phyloP scores from a whole-genome alignment of 345 rosid species.

The Rhodamnia argentea region DNA sequence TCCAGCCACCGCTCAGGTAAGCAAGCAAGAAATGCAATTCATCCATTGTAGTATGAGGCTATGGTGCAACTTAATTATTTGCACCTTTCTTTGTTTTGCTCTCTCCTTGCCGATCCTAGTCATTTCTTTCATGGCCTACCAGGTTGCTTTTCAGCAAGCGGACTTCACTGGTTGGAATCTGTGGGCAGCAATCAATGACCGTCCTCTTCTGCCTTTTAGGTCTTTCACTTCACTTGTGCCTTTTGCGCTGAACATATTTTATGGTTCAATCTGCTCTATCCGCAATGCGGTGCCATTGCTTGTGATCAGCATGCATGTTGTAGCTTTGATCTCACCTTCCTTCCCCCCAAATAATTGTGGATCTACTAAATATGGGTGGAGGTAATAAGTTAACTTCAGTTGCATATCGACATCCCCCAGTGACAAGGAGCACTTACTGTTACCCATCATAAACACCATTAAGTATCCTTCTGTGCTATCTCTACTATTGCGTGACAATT shows the following conservation, averaged over 20 bases:
- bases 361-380: background rate
- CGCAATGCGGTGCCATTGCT: background rate
- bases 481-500: background rate
- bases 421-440: background rate
- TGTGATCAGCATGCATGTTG: background rate
- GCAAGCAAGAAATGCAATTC: background rate
- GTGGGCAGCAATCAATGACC: slow-evolving; percentile 90
- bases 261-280: background rate
- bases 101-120: background rate
- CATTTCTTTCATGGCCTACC: slow-evolving; percentile 6
- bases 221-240: slow-evolving; percentile 2
- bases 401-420: background rate
- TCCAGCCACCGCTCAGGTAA: slow-evolving; percentile 92
- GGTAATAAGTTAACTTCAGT: background rate
- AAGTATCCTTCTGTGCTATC: background rate
- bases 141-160: slow-evolving; percentile 99
- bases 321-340: background rate
- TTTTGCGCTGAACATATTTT: background rate
- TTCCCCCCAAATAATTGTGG: background rate
- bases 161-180: slow-evolving; percentile 96
- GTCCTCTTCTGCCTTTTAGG: slow-evolving; percentile 91
- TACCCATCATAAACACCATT: background rate
- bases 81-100: background rate
- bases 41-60: background rate
- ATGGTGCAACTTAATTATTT: background rate